Evolutionary conservation across 345 rosid species (phyloP).

Genomic region (Cardamine chenopodiifolia): DNA sequence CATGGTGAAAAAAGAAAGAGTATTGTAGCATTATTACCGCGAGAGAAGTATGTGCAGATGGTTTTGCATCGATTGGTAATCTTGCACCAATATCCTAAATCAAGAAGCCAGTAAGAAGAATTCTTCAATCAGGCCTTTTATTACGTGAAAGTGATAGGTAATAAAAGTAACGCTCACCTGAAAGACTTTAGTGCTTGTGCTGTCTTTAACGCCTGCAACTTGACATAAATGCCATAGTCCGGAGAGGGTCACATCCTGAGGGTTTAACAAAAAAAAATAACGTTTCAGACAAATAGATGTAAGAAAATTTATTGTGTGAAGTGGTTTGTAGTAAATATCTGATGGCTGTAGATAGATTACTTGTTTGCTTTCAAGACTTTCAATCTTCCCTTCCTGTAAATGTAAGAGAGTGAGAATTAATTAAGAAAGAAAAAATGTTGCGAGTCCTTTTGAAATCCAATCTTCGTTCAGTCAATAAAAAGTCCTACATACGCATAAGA

Average conservation of each 20-base stretch:
- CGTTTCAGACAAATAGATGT: slow-evolving; percentile 1
- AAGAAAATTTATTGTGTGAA: background rate
- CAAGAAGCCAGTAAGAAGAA: slow-evolving; percentile 26
- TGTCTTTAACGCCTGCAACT: slow-evolving; percentile 63
- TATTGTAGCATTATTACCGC: slow-evolving; percentile 24
- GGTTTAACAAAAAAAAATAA: background rate
- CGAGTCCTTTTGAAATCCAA: background rate
- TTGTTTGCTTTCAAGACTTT: slow-evolving; percentile 77
- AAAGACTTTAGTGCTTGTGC: slow-evolving; percentile 43
- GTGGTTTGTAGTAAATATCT: background rate
- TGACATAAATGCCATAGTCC: slow-evolving; percentile 81
- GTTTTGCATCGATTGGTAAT: slow-evolving; percentile 51
- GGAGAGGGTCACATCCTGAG: slow-evolving; percentile 71
- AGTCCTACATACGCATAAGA: background rate
- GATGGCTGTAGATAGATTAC: slow-evolving; percentile 41
- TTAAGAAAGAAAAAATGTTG: slow-evolving; percentile 7
- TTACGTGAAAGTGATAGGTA: background rate
- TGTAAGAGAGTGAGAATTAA: slow-evolving; percentile 19
- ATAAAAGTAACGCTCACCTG: slow-evolving; percentile 51
- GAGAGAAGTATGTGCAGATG: slow-evolving; percentile 48
- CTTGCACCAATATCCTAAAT: slow-evolving; percentile 58
- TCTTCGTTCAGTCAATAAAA: background rate
- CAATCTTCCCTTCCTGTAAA: slow-evolving; percentile 83
- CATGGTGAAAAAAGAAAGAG: background rate
- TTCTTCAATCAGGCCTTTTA: slow-evolving; percentile 15